Conservation (phyloP, 177 flowering plant species). For the Vitis hybrid region DNA sequence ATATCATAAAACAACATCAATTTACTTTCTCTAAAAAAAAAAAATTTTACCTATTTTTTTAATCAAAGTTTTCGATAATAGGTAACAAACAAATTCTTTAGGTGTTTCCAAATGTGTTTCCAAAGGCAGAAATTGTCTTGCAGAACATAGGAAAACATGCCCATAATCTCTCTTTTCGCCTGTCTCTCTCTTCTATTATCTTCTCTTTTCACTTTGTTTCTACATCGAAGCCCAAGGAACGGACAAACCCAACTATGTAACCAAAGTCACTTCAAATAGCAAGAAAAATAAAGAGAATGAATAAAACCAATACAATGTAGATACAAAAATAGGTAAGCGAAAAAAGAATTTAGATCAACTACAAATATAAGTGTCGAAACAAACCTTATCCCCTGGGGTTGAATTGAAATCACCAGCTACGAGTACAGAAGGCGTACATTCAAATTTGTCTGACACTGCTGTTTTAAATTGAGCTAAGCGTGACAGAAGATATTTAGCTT, state of each 20-base stretch:
- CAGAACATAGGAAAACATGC: too few species aligned
- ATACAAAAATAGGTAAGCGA: neutral
- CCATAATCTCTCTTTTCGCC: too few species aligned
- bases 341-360: neutral
- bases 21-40: too few species aligned
- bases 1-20: too few species aligned
- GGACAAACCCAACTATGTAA: neutral
- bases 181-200: too few species aligned
- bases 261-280: neutral
- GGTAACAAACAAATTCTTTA: too few species aligned
- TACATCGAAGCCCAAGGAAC: too few species aligned
- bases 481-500: slow-evolving; percentile 76
- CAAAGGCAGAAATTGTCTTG: too few species aligned
- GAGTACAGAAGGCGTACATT: slow-evolving; percentile 65
- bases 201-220: too few species aligned
- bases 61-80: too few species aligned
- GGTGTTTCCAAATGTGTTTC: too few species aligned
- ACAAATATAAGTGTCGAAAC: slow-evolving; percentile 1
- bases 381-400: slow-evolving; percentile 84
- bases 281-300: neutral
- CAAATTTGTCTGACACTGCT: slow-evolving; percentile 49
- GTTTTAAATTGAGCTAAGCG: slow-evolving; percentile 63
- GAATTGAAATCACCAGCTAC: slow-evolving; percentile 97
- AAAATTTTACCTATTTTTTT: too few species aligned
- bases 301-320: neutral